A percentile compares a stretch with the other conserved stretches of the same genome.
phyloP scores from a whole-genome alignment of 768 basidiomycete genomes.

The Boletus vinaceobasis region DNA sequence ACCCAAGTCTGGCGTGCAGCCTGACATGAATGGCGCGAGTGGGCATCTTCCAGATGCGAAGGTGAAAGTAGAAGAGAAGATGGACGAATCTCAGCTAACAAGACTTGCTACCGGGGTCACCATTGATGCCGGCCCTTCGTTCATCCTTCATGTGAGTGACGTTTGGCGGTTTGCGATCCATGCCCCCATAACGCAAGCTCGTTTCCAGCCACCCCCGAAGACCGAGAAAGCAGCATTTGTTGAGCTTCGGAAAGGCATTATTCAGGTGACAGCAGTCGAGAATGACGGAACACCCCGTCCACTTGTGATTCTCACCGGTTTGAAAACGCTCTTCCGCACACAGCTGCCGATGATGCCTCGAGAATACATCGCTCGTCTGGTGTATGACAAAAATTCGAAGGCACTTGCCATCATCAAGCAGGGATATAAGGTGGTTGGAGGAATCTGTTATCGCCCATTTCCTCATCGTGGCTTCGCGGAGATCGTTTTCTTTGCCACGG shows the following conservation, averaged over 20 bases:
- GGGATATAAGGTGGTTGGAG: conserved; percentile 94
- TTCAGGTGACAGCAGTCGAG: conserved; percentile 78
- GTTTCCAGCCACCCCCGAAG: conserved; percentile 48
- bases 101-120: conserved; percentile 80
- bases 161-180: background rate
- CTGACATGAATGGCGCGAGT: conserved; percentile 39
- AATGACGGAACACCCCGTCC: conserved; percentile 78
- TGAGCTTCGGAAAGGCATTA: conserved; percentile 80
- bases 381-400: conserved; percentile 91
- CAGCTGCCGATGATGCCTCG: conserved; percentile 99
- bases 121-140: conserved; percentile 55
- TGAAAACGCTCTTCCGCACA: conserved; percentile 95
- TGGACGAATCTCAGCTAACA: conserved; percentile 74
- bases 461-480: conserved; percentile 94
- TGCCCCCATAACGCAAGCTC: background rate
- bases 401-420: conserved; percentile 91
- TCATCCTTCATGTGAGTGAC: conserved; percentile 46
- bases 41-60: conserved; percentile 48
- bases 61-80: conserved; percentile 73
- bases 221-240: conserved; percentile 75
- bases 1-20: conserved; percentile 41
- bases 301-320: conserved; percentile 83
- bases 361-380: conserved; percentile 95
- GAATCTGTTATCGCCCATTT: conserved; percentile 96
- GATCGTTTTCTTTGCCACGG: conserved; percentile 98